Evolutionary conservation across 306 rosid genomes (phyloP).

Genomic region (Sicyos baderoa): DNA sequence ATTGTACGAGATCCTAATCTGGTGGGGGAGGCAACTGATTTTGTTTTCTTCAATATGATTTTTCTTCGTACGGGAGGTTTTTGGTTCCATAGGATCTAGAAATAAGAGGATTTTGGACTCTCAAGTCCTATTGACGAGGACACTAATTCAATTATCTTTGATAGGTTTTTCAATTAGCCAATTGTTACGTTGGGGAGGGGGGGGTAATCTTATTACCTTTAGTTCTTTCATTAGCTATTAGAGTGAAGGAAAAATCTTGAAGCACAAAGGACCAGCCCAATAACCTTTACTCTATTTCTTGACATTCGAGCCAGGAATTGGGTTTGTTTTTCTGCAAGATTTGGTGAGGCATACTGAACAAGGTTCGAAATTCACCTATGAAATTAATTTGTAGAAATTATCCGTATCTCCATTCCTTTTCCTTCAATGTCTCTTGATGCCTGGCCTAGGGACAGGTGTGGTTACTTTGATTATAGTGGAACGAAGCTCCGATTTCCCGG

Average conservation of each 20-base stretch:
- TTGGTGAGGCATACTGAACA: too few species aligned
- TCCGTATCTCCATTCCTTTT: too few species aligned
- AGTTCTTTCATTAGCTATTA: neutral
- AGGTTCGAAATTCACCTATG: too few species aligned
- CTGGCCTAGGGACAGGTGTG: too few species aligned
- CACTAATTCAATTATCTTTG: neutral
- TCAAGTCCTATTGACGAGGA: neutral
- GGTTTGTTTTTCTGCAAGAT: neutral
- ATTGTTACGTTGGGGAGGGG: neutral
- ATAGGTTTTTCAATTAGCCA: neutral
- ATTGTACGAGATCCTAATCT: neutral
- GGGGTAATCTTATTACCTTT: neutral
- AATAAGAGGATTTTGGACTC: neutral
- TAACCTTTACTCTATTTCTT: neutral
- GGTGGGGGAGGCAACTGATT: neutral
- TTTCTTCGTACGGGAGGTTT: neutral
- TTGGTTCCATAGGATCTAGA: conserved; percentile 7
- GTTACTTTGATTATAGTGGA: too few species aligned
- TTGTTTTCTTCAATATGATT: neutral
- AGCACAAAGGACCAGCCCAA: neutral
- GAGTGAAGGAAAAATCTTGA: neutral
- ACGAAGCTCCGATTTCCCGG: too few species aligned
- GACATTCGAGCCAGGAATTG: neutral
- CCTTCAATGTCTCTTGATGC: too few species aligned
- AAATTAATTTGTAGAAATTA: too few species aligned